A percentile compares a stretch with the other conserved stretches of the same genome.
phyloP scores from a whole-genome alignment of 768 basidiomycete genomes.

The Pleurotus citrinopileatus region DNA sequence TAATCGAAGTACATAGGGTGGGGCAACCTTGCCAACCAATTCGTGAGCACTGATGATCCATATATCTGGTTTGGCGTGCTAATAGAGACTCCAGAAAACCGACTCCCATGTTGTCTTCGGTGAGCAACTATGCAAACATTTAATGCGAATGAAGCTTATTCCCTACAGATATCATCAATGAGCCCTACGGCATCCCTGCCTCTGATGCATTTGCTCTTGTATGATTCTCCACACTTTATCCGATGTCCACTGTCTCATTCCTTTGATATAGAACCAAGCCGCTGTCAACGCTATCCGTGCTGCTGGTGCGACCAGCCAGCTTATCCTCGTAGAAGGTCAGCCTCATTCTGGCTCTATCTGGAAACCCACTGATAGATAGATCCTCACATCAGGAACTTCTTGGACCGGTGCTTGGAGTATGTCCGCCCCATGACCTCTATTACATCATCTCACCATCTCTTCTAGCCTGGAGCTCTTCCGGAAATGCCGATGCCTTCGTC shows the following conservation, averaged over 20 bases:
- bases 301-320: conserved; percentile 56
- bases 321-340: conserved; percentile 44
- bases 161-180: conserved; percentile 54
- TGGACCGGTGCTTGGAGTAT: conserved; percentile 62
- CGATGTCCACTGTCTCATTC: conserved; percentile 1
- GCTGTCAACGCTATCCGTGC: conserved; percentile 64
- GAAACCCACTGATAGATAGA: neutral
- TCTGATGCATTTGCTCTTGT: conserved; percentile 48
- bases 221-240: conserved; percentile 11
- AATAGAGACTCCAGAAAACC: conserved; percentile 27
- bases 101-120: conserved; percentile 59
- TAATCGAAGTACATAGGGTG: conserved; percentile 36
- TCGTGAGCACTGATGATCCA: conserved; percentile 33
- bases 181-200: conserved; percentile 59
- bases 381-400: conserved; percentile 19
- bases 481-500: conserved; percentile 51
- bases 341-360: neutral
- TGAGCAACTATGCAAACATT: conserved; percentile 12
- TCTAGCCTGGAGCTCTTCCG: conserved; percentile 52
- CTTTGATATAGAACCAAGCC: conserved; percentile 49
- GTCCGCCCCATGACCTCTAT: conserved; percentile 7
- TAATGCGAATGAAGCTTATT: neutral
- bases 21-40: conserved; percentile 53
- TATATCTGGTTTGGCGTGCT: neutral
- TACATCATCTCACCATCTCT: conserved; percentile 6